Conservation (phyloP, 805 yeast species). For the Candida saitoana region DNA sequence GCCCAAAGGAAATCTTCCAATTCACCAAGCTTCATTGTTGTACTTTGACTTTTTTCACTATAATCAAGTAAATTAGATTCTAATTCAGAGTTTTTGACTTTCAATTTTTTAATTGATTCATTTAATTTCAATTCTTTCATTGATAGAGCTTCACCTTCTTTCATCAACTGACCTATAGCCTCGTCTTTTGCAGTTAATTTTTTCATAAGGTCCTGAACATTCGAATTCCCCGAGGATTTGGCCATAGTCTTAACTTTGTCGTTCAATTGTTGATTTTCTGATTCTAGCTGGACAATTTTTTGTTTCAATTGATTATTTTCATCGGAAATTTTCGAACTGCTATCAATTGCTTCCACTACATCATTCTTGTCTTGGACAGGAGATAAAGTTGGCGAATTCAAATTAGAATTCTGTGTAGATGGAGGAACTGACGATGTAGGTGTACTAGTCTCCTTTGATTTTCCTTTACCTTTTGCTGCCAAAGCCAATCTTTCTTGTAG, state of each 20-base stretch:
- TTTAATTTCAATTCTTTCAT: slow-evolving; percentile 65
- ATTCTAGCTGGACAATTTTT: slow-evolving; percentile 1
- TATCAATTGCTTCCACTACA: neutral
- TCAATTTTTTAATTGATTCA: slow-evolving; percentile 61
- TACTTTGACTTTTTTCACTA: slow-evolving; percentile 26
- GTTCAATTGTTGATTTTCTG: slow-evolving; percentile 1
- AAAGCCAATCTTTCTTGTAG: slow-evolving; percentile 80
- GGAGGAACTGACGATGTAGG: slow-evolving; percentile 5
- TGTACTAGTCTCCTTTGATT: slow-evolving; percentile 9
- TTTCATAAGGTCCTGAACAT: slow-evolving; percentile 16
- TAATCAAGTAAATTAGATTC: slow-evolving; percentile 28
- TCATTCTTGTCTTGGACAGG: neutral
- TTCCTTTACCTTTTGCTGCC: slow-evolving; percentile 59
- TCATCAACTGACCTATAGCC: slow-evolving; percentile 59
- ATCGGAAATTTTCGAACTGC: neutral
- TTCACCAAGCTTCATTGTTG: slow-evolving; percentile 34
- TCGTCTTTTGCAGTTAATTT: slow-evolving; percentile 50
- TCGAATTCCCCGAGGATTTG: neutral
- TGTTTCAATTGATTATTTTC: neutral
- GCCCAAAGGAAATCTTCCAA: slow-evolving; percentile 28
- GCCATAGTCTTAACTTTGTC: neutral
- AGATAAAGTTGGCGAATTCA: slow-evolving; percentile 3
- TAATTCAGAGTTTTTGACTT: slow-evolving; percentile 27
- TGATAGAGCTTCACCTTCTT: slow-evolving; percentile 73
- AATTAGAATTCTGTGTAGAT: slow-evolving; percentile 2